phyloP scores from a whole-genome alignment of 495 filamentous ascomycete species.

The Chaetomium cochliodes region DNA sequence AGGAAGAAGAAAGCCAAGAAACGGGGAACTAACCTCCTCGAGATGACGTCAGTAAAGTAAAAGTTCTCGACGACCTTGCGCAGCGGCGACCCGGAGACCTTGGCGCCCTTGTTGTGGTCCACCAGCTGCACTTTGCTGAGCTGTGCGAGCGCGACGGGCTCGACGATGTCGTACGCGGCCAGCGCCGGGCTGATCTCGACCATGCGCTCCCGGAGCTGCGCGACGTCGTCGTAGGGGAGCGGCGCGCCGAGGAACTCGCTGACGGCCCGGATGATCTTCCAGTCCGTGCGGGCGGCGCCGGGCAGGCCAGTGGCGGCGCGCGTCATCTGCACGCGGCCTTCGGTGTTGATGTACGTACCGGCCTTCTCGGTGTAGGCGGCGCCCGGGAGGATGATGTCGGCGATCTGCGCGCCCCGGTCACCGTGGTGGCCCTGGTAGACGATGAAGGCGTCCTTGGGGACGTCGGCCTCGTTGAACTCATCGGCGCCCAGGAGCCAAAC shows the following conservation, averaged over 20 bases:
- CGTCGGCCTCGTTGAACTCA: conserved; percentile 73
- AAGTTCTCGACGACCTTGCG: conserved; percentile 89
- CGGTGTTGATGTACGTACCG: conserved; percentile 96
- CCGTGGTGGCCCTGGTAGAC: conserved; percentile 98
- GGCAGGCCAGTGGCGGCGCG: conserved; percentile 80
- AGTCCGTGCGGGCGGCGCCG: conserved; percentile 89
- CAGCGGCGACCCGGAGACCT: conserved; percentile 64
- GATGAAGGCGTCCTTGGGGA: conserved; percentile 92
- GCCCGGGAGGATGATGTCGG: conserved; percentile 90
- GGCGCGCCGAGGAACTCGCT: conserved; percentile 87
- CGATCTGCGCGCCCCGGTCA: conserved; percentile 86
- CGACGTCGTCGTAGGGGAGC: conserved; percentile 89
- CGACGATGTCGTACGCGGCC: conserved; percentile 84
- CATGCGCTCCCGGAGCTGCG: conserved; percentile 85
- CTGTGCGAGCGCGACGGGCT: conserved; percentile 65
- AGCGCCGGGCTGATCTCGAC: conserved; percentile 88
- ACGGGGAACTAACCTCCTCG: conserved; percentile 67
- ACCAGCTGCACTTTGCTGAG: conserved; percentile 89
- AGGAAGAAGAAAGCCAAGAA: conserved; percentile 1
- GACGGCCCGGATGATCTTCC: conserved; percentile 93
- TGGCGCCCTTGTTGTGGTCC: conserved; percentile 87
- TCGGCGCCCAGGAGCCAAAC: conserved; percentile 96
- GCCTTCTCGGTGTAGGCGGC: conserved; percentile 96
- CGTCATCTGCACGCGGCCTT: conserved; percentile 90
- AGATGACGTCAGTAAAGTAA: conserved; percentile 95